phyloP scores from a whole-genome alignment of 345 rosid species.

The Salix caprea region DNA sequence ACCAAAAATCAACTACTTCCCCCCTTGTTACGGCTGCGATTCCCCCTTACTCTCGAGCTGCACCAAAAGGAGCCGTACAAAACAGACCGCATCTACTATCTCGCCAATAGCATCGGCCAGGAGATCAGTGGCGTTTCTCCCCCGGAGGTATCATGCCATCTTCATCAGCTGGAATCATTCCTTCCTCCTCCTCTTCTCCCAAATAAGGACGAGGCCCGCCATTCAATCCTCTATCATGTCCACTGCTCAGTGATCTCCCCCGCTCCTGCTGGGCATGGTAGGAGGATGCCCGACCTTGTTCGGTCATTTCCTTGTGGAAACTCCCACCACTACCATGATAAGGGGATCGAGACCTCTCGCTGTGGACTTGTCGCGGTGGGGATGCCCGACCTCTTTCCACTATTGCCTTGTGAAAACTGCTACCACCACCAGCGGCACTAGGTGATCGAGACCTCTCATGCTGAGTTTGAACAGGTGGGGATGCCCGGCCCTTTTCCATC shows the following conservation, averaged over 20 bases:
- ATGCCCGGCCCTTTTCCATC: constrained; percentile 41
- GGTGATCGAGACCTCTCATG: constrained; percentile 32
- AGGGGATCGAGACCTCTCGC: constrained; percentile 19
- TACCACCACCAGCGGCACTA: constrained; percentile 9
- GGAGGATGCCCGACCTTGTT: background rate
- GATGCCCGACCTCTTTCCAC: constrained; percentile 5
- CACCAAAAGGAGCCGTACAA: background rate
- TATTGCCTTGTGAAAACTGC: constrained; percentile 16
- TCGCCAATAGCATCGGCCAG: background rate
- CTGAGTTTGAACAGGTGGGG: constrained; percentile 3
- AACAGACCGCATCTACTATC: background rate
- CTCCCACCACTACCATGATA: constrained; percentile 11
- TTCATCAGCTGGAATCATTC: constrained; percentile 32
- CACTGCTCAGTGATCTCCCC: constrained; percentile 7
- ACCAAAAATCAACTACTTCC: constrained; percentile 14
- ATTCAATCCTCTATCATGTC: background rate
- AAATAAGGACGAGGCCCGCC: constrained; percentile 6
- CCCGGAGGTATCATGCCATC: background rate
- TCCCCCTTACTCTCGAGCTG: background rate
- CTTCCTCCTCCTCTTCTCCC: constrained; percentile 43
- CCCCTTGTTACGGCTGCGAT: background rate
- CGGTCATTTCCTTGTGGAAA: constrained; percentile 13
- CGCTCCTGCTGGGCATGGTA: background rate
- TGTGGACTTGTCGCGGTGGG: background rate
- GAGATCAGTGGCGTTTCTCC: background rate